phyloP scores from a whole-genome alignment of 495 filamentous ascomycete species.

The Penicillium ucsense region DNA sequence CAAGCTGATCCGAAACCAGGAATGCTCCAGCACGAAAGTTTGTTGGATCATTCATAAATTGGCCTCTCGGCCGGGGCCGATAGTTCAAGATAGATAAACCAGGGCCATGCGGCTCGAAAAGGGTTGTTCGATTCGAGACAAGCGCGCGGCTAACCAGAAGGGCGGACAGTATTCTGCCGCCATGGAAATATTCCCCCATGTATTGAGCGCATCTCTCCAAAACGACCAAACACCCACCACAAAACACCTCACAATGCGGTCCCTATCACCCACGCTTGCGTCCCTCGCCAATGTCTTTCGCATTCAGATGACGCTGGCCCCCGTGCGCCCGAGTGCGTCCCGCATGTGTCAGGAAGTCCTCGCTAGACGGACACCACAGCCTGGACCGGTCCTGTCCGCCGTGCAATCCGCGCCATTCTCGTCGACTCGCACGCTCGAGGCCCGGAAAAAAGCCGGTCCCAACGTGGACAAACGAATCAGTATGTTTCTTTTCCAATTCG shows the following conservation, averaged over 20 bases:
- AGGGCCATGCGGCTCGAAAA: too few species aligned
- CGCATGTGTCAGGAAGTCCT: constrained; percentile 21
- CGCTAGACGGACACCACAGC: constrained; percentile 17
- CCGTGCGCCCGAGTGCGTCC: constrained; percentile 20
- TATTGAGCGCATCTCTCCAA: constrained; percentile 4
- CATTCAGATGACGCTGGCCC: constrained; percentile 28
- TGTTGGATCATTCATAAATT: too few species aligned
- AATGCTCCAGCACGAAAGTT: too few species aligned
- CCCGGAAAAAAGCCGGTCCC: constrained; percentile 18
- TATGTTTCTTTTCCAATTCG: constrained; percentile 18
- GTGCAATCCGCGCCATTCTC: constrained; percentile 33
- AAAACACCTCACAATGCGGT: constrained; percentile 23
- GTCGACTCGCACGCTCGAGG: constrained; percentile 28
- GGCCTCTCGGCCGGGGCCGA: too few species aligned
- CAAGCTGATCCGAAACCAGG: too few species aligned
- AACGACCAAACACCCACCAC: constrained; percentile 5
- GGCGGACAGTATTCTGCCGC: constrained; percentile 22
- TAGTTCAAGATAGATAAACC: too few species aligned
- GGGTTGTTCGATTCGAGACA: not conserved
- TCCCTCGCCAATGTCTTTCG: constrained; percentile 38
- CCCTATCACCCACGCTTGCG: constrained; percentile 34
- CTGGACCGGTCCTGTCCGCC: constrained; percentile 18
- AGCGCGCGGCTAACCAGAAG: constrained; percentile 22
- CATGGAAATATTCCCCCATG: constrained; percentile 22
- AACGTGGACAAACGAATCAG: constrained; percentile 37